Evolutionary conservation across 495 filamentous ascomycete species (phyloP).

Genomic region (Corynascus novoguineensis): DNA sequence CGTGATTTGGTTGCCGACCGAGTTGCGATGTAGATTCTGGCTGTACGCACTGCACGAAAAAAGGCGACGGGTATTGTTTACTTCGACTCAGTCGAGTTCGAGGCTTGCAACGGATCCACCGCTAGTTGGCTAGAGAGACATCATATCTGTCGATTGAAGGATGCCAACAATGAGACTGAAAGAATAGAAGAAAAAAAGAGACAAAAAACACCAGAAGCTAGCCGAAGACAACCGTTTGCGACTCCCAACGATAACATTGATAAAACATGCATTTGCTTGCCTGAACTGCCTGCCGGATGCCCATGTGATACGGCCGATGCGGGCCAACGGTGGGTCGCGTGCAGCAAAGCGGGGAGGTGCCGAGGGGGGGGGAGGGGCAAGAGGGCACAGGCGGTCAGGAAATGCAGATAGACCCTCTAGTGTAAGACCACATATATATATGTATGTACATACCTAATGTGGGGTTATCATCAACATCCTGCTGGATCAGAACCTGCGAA

Average conservation of each 20-base stretch:
- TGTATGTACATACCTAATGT: too few species aligned
- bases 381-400: not conserved
- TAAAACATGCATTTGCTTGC: not conserved
- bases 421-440: too few species aligned
- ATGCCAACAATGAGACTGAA: too few species aligned
- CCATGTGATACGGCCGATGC: conserved; percentile 7
- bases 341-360: too few species aligned
- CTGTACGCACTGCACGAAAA: too few species aligned
- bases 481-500: too few species aligned
- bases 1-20: not conserved
- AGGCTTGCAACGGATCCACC: not conserved
- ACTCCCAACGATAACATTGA: not conserved
- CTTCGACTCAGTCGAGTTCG: not conserved
- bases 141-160: not conserved
- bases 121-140: not conserved
- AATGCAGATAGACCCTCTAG: too few species aligned
- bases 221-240: not conserved
- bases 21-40: not conserved
- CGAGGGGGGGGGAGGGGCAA: conserved; percentile 9
- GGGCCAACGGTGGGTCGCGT: conserved; percentile 8
- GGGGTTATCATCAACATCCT: too few species aligned
- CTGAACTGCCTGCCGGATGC: not conserved
- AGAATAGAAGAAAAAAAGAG: not conserved
- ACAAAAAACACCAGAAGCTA: not conserved
- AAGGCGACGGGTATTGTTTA: not conserved